Evolutionary conservation across 257 asterid genomes (phyloP).

Genomic region (Solanum gandarillasii): DNA sequence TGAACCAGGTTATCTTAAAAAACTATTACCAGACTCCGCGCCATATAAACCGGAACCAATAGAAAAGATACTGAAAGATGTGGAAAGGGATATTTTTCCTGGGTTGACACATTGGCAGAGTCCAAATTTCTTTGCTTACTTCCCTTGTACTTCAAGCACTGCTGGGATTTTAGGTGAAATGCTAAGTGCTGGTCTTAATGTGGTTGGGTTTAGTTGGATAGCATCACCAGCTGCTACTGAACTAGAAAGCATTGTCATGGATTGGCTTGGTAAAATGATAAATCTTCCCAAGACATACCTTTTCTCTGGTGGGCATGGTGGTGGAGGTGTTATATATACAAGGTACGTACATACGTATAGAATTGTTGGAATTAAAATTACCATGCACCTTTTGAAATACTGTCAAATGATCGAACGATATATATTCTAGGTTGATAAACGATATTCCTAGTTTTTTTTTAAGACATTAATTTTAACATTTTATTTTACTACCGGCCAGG

Average conservation of each 20-base stretch:
- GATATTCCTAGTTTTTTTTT: too few species aligned
- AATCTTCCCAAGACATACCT: neutral
- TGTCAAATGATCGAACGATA: too few species aligned
- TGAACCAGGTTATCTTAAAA: conserved; percentile 38
- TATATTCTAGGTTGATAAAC: too few species aligned
- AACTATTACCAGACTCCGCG: conserved; percentile 41
- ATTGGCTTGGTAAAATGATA: conserved; percentile 2
- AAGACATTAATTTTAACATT: too few species aligned
- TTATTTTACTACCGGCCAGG: neutral
- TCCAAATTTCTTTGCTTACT: conserved; percentile 13
- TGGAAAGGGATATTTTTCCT: conserved; percentile 51
- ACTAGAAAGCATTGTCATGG: too few species aligned
- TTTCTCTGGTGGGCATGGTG: conserved; percentile 4
- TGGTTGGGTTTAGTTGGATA: conserved; percentile 13
- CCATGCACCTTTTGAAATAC: too few species aligned
- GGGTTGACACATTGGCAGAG: conserved; percentile 28
- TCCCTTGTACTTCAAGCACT: neutral
- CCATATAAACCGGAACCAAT: conserved; percentile 47
- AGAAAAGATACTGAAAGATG: conserved; percentile 43
- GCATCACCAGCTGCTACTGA: conserved; percentile 14
- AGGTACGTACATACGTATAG: neutral
- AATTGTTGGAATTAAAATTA: too few species aligned
- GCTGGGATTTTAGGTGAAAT: conserved; percentile 4
- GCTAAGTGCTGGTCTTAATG: conserved; percentile 1
- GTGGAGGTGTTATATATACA: conserved; percentile 12